Conservation (phyloP, 2,329 filamentous ascomycete species). For the Cladosporium sp. region DNA sequence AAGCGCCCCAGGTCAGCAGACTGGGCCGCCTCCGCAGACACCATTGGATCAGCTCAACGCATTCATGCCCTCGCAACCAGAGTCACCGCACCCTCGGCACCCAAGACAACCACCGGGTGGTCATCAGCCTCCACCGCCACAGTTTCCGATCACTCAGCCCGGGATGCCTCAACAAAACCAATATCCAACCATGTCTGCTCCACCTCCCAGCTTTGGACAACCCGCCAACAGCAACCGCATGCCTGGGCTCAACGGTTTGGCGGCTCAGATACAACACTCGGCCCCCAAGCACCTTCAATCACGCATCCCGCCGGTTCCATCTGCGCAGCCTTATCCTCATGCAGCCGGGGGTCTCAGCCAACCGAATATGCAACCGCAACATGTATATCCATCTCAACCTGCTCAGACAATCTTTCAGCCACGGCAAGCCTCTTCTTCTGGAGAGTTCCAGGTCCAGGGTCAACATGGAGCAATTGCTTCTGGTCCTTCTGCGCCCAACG, state of each 20-base stretch:
- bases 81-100: constrained; percentile 51
- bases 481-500: constrained; percentile 47
- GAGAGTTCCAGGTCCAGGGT: constrained; percentile 1
- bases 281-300: background rate
- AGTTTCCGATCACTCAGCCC: constrained; percentile 39
- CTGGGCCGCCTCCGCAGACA: constrained; percentile 1
- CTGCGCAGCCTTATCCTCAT: background rate
- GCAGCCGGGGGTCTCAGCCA: background rate
- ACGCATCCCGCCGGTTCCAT: background rate
- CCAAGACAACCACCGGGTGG: constrained; percentile 38
- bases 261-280: background rate
- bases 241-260: background rate
- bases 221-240: background rate
- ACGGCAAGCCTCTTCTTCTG: background rate
- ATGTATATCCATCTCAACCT: background rate
- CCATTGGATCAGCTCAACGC: constrained; percentile 3
- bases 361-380: background rate
- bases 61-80: constrained; percentile 18
- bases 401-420: background rate
- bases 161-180: constrained; percentile 21
- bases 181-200: constrained; percentile 19
- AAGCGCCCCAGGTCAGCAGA: constrained; percentile 22
- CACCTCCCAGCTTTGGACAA: constrained; percentile 6
- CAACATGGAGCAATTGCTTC: constrained; percentile 21
- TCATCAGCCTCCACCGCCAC: constrained; percentile 44